Evolutionary conservation across 2,329 filamentous ascomycete species (phyloP).

Genomic region (Verticillium nubilum): DNA sequence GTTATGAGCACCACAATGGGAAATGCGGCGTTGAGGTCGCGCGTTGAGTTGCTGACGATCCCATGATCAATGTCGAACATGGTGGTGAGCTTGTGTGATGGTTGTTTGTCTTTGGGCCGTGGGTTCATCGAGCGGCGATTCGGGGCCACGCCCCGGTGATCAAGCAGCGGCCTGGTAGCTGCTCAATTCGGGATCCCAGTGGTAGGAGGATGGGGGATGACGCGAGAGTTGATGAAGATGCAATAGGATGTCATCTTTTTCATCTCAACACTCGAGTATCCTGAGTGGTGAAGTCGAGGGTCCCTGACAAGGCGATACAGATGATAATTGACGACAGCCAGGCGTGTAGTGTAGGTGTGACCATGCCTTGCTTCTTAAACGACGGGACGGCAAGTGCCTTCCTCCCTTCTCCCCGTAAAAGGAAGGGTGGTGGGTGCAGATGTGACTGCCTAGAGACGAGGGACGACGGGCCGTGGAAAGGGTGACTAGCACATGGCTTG

Average conservation of each 20-base stretch:
- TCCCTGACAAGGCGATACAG: too few species aligned
- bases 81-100: neutral
- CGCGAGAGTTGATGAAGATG: neutral
- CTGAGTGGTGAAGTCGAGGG: too few species aligned
- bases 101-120: neutral
- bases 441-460: neutral
- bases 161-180: neutral
- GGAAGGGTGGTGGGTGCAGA: neutral
- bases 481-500: neutral
- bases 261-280: too few species aligned
- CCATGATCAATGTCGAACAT: constrained; percentile 2
- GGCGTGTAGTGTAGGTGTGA: too few species aligned
- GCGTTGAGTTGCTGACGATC: constrained; percentile 1
- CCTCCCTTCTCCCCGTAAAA: too few species aligned
- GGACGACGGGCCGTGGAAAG: neutral
- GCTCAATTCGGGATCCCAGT: neutral
- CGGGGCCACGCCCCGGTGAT: neutral
- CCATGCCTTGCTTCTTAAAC: neutral
- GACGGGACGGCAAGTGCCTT: neutral
- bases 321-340: too few species aligned
- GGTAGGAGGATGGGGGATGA: neutral
- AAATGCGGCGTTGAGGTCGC: neutral
- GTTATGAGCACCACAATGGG: constrained; percentile 20
- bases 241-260: neutral
- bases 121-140: neutral